phyloP scores from a whole-genome alignment of 345 rosid species.

The Pelargonium nanum region DNA sequence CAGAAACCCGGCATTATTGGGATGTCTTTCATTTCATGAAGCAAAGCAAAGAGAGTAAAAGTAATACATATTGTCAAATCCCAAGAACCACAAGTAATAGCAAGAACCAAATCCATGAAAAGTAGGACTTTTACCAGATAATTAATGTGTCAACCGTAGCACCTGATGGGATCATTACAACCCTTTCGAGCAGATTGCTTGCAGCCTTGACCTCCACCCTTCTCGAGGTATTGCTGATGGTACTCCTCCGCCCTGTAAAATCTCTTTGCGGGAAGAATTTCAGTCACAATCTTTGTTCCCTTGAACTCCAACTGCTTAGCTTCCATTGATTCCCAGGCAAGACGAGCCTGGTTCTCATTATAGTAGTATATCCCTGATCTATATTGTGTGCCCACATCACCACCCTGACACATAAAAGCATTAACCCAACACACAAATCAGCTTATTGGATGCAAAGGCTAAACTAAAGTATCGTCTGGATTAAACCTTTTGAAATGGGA shows the following conservation, averaged over 20 bases:
- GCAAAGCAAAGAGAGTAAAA: background rate
- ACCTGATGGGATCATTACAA: slow-evolving; percentile 72
- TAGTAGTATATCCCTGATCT: slow-evolving; percentile 81
- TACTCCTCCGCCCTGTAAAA: slow-evolving; percentile 71
- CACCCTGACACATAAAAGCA: slow-evolving; percentile 31
- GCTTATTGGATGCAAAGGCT: background rate
- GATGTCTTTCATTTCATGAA: background rate
- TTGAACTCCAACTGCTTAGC: slow-evolving; percentile 44
- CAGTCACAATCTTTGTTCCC: slow-evolving; percentile 50
- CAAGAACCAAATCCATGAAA: background rate
- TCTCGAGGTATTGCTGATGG: slow-evolving; percentile 80
- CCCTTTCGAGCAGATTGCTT: slow-evolving; percentile 60
- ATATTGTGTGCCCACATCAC: slow-evolving; percentile 73
- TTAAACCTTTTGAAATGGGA: too few species aligned
- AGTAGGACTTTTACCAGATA: background rate
- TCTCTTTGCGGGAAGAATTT: slow-evolving; percentile 63
- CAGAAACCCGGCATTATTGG: background rate
- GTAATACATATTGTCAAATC: background rate
- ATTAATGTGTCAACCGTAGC: slow-evolving; percentile 41
- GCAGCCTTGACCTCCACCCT: slow-evolving; percentile 46
- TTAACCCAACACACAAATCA: background rate
- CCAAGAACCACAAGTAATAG: background rate
- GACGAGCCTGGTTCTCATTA: slow-evolving; percentile 38
- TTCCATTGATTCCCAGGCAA: slow-evolving; percentile 49
- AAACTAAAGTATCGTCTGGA: too few species aligned